Conservation (phyloP, 805 yeast species). For the Candida mattraensis region DNA sequence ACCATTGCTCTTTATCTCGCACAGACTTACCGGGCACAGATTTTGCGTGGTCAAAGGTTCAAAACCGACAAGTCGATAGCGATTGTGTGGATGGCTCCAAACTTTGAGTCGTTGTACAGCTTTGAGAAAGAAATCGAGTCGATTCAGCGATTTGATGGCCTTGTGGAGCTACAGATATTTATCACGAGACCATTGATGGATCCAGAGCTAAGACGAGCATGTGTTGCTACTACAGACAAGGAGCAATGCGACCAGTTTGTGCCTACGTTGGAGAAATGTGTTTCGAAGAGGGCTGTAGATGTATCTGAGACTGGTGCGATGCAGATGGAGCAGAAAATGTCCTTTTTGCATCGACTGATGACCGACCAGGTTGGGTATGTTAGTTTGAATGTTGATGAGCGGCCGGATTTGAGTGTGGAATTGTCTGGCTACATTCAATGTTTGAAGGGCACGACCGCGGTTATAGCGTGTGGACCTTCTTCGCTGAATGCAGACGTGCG, state of each 20-base stretch:
- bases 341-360: slow-evolving; percentile 20
- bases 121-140: slow-evolving; percentile 32
- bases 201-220: slow-evolving; percentile 14
- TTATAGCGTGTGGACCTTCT: slow-evolving; percentile 39
- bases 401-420: slow-evolving; percentile 26
- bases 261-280: neutral
- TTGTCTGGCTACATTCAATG: slow-evolving; percentile 20
- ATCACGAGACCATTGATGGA: slow-evolving; percentile 28
- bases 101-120: slow-evolving; percentile 31
- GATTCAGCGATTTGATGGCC: slow-evolving; percentile 24
- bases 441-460: slow-evolving; percentile 29
- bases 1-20: slow-evolving; percentile 45
- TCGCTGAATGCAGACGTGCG: slow-evolving; percentile 35
- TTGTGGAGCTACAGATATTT: slow-evolving; percentile 30
- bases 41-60: slow-evolving; percentile 24
- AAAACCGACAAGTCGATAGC: slow-evolving; percentile 24
- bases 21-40: slow-evolving; percentile 31
- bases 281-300: slow-evolving; percentile 1
- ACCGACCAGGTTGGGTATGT: slow-evolving; percentile 19
- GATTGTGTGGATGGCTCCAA: slow-evolving; percentile 33
- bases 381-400: slow-evolving; percentile 25
- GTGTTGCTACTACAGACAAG: too few relatives aligned
- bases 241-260: neutral
- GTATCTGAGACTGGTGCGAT: neutral
- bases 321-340: slow-evolving; percentile 15